These are phyloP conservation scores for Chenopodium quinoa DNA, from an alignment of 148 eudicot species.

Conservation along the genomic window DNA sequence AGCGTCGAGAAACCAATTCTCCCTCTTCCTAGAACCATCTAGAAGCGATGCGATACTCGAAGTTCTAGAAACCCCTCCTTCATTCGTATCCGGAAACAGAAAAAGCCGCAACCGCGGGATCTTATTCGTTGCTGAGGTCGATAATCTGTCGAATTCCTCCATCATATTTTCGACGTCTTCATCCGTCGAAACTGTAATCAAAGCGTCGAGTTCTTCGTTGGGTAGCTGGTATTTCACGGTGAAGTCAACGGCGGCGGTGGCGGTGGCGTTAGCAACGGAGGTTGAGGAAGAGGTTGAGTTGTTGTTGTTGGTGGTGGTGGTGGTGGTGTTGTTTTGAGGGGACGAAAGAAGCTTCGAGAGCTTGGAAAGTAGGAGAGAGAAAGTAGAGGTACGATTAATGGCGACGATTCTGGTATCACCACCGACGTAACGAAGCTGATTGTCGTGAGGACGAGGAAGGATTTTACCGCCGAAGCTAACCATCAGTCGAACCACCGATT, in stretches of 20 bases:
- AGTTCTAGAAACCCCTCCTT: conserved; percentile 37
- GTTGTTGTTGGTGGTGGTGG: too few species aligned
- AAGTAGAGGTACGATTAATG: conserved; percentile 49
- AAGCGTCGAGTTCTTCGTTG: conserved; percentile 82
- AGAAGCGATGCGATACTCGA: conserved; percentile 64
- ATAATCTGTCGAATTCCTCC: conserved; percentile 73
- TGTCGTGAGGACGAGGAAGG: conserved; percentile 88
- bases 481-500: conserved; percentile 61
- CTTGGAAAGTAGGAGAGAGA: conserved; percentile 44
- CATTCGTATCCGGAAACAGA: conserved; percentile 37
- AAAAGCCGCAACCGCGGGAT: conserved; percentile 65
- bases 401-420: conserved; percentile 91
- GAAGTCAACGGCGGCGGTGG: conserved; percentile 23
- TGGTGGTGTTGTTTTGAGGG: background rate
- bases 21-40: conserved; percentile 76
- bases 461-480: conserved; percentile 95
- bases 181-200: conserved; percentile 73
- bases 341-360: conserved; percentile 45
- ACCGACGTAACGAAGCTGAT: conserved; percentile 93
- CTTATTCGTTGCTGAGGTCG: background rate
- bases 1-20: conserved; percentile 88
- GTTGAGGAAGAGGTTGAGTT: too few species aligned
- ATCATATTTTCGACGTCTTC: conserved; percentile 95
- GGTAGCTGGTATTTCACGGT: conserved; percentile 87
- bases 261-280: too few species aligned